Evolutionary conservation across 225 moss, liverwort and hornwort species (phyloP), one percentile per base, ranked within the genome.

Genomic region (Neckera pumila): DNA sequence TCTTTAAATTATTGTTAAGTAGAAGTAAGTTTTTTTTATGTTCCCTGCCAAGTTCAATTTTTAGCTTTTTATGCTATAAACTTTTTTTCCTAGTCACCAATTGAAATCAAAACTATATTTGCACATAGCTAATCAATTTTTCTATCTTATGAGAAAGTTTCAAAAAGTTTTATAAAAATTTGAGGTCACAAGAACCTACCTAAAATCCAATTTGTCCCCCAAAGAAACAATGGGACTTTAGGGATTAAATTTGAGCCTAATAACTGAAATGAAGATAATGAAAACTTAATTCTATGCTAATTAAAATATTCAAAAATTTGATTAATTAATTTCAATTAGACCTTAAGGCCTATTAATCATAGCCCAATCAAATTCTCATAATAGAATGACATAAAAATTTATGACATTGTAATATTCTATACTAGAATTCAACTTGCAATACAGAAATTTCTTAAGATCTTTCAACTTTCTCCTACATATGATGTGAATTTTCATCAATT

Each of bases 351-450:
- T 42, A 26, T 26, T 0, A 9, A n/a, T 2, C 1, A 15, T 4
- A 1, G 5, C 42, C 15, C 42, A 26, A 1, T 42, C 1, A 26
- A 5, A 9, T 42, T 71, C 8, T 71, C 0, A 26, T 71, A 14
- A 25, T 3, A 71, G 0, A 70, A 26, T 3, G 14, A 25, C 8
- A 42, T 25, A 2, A 70, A 7, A 1, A 7, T 40, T 38, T 38
- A 0, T 13, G 0, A 67, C 4, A 23, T 12, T 2, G 4, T 13
- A 69, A 13, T 14, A 40, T 25, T 25, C 0, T 40, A 8, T 40
- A 40, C 18, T 23, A 70, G 2, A 70, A 25, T 70, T 11, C 4
- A 38, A n/a, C n/a, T n/a, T 1, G 40, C 0, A 4, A 45, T 18
- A 2, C 0, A 40, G 0, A 70, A 13, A 23, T 1, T 38, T 40